Conservation (phyloP, 768 basidiomycete species). For the Lactarius quietus region DNA sequence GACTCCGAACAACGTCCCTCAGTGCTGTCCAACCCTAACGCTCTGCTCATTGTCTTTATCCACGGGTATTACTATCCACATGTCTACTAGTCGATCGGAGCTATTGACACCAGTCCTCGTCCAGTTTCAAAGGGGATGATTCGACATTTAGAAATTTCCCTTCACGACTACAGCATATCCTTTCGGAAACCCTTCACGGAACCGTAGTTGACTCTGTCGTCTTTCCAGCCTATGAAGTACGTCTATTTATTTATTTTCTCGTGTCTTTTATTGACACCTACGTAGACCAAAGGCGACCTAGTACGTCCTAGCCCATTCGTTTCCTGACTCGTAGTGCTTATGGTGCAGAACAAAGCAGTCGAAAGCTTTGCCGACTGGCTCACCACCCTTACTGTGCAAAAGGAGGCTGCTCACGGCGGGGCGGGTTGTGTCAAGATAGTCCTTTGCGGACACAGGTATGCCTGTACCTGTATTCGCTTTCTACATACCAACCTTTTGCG, state of each 20-base stretch:
- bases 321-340: slow-evolving; percentile 1
- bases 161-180: slow-evolving; percentile 68
- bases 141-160: slow-evolving; percentile 79
- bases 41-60: slow-evolving; percentile 69
- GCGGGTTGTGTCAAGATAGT: slow-evolving; percentile 71
- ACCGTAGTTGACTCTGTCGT: slow-evolving; percentile 66
- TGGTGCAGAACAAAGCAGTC: slow-evolving; percentile 46
- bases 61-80: slow-evolving; percentile 55
- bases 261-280: slow-evolving; percentile 3
- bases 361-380: slow-evolving; percentile 91
- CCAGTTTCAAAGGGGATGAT: slow-evolving; percentile 58
- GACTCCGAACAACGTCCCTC: neutral
- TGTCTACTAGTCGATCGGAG: slow-evolving; percentile 11
- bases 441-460: slow-evolving; percentile 84
- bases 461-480: neutral
- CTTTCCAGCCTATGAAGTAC: slow-evolving; percentile 87
- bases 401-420: slow-evolving; percentile 75
- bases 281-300: slow-evolving; percentile 84
- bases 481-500: neutral
- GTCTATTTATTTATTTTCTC: slow-evolving; percentile 19
- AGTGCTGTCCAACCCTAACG: slow-evolving; percentile 24
- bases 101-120: neutral
- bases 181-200: slow-evolving; percentile 58
- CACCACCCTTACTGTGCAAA: slow-evolving; percentile 80
- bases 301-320: slow-evolving; percentile 42